phyloP scores from a whole-genome alignment of 768 basidiomycete species.

The Kockovaella imperatae region DNA sequence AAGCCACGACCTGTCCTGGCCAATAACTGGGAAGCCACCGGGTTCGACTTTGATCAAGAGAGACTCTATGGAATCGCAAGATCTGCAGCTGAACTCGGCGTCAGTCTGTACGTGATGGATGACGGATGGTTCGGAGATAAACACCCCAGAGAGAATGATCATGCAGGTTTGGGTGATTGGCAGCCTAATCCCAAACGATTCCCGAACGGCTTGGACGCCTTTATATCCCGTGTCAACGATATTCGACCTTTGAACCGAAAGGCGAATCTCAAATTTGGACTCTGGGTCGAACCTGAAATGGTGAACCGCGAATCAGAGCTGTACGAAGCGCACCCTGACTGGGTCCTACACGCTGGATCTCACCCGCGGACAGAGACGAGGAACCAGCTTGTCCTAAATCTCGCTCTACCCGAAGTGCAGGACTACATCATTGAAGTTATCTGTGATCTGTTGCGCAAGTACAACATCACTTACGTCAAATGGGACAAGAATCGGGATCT shows the following conservation, averaged over 20 bases:
- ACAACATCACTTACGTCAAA: slow-evolving; percentile 23
- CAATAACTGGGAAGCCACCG: slow-evolving; percentile 34
- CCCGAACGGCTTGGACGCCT: slow-evolving; percentile 11
- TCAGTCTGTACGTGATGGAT: slow-evolving; percentile 28
- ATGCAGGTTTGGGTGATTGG: slow-evolving; percentile 25
- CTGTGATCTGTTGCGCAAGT: slow-evolving; percentile 3
- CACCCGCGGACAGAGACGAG: slow-evolving; percentile 14
- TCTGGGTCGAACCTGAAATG: slow-evolving; percentile 32
- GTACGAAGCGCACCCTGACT: slow-evolving; percentile 21
- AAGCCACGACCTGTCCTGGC: slow-evolving; percentile 16
- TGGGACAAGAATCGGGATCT: slow-evolving; percentile 28
- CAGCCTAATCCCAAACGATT: slow-evolving; percentile 15
- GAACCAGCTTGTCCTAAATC: slow-evolving; percentile 25
- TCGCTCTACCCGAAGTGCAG: slow-evolving; percentile 16
- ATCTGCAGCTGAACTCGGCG: slow-evolving; percentile 14
- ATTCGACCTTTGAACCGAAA: slow-evolving; percentile 4
- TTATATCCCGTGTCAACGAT: slow-evolving; percentile 14
- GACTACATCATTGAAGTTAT: slow-evolving; percentile 21
- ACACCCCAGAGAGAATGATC: slow-evolving; percentile 10
- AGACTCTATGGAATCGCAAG: slow-evolving; percentile 16
- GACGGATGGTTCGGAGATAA: slow-evolving; percentile 31
- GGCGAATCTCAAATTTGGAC: slow-evolving; percentile 15
- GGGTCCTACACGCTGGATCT: slow-evolving; percentile 11
- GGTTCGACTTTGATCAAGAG: slow-evolving; percentile 19
- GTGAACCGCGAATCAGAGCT: slow-evolving; percentile 24